phyloP scores from a whole-genome alignment of 2,329 filamentous ascomycete species.

The Diaporthe australafricana region DNA sequence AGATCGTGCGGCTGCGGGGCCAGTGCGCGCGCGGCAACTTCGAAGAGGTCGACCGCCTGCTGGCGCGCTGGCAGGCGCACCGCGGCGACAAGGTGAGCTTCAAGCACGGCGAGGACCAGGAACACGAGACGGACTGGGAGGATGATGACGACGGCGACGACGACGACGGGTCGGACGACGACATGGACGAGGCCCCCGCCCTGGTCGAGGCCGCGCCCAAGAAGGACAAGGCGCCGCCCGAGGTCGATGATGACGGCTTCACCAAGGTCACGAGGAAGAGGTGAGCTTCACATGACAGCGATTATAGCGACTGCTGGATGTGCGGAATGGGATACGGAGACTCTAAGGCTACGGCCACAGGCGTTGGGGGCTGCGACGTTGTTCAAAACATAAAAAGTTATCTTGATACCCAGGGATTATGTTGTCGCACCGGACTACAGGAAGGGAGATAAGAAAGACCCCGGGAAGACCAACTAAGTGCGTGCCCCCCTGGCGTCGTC shows the following conservation, averaged over 20 bases:
- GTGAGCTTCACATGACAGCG: slow-evolving; percentile 51
- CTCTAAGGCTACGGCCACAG: background rate
- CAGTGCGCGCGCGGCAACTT: slow-evolving; percentile 75
- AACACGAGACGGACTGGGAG: slow-evolving; percentile 71
- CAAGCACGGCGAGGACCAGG: slow-evolving; percentile 65
- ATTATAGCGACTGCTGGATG: background rate
- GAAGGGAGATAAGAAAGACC: slow-evolving; percentile 12
- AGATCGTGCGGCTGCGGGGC: slow-evolving; percentile 76
- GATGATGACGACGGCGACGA: slow-evolving; percentile 64
- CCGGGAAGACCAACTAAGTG: background rate
- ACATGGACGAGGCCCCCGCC: slow-evolving; percentile 76
- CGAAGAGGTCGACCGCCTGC: slow-evolving; percentile 72
- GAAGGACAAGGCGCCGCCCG: slow-evolving; percentile 74
- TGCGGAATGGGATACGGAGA: background rate
- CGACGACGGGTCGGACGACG: slow-evolving; percentile 68
- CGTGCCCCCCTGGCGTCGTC: slow-evolving; percentile 10
- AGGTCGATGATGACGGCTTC: slow-evolving; percentile 86
- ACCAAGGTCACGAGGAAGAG: slow-evolving; percentile 79
- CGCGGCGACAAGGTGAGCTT: slow-evolving; percentile 70
- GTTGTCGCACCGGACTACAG: slow-evolving; percentile 8
- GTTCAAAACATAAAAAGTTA: slow-evolving; percentile 8
- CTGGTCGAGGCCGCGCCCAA: slow-evolving; percentile 58
- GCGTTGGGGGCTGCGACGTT: background rate
- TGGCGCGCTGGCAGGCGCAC: slow-evolving; percentile 70
- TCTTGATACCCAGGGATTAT: slow-evolving; percentile 29